These are phyloP conservation scores for Alternaria hordeiaustralica DNA, from an alignment of 2,329 filamentous ascomycete species.

Conservation along the genomic window DNA sequence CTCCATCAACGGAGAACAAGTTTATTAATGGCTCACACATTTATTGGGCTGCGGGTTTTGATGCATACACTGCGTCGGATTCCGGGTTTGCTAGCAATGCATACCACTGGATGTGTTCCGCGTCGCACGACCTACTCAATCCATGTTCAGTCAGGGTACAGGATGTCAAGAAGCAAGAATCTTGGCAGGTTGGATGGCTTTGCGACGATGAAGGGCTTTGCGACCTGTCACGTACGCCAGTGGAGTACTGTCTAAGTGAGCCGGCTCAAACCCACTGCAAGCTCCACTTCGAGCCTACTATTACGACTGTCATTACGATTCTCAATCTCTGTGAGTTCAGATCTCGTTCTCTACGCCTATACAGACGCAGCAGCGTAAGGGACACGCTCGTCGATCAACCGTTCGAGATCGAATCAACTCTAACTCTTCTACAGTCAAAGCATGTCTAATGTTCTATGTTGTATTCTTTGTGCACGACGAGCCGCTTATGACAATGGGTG, in stretches of 20 bases:
- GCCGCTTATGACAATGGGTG: constrained; percentile 32
- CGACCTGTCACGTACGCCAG: background rate
- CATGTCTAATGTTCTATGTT: constrained; percentile 24
- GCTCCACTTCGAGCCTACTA: constrained; percentile 20
- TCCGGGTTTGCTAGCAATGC: background rate
- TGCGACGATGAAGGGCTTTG: background rate
- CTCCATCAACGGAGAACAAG: background rate
- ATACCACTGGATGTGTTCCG: constrained; percentile 19
- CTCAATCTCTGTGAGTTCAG: constrained; percentile 14
- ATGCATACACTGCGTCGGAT: background rate
- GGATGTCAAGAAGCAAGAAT: background rate
- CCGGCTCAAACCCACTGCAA: constrained; percentile 20
- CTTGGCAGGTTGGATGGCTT: background rate
- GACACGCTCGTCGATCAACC: background rate
- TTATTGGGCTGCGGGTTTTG: background rate
- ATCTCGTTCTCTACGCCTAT: background rate
- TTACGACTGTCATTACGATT: constrained; percentile 21
- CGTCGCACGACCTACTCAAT: background rate
- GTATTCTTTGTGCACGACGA: constrained; percentile 19
- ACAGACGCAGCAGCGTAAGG: background rate
- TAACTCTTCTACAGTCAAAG: constrained; percentile 20
- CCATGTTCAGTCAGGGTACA: background rate
- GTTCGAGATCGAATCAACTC: background rate
- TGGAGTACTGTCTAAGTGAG: constrained; percentile 31
- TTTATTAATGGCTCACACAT: background rate